Evolutionary conservation across 371 early-diverging fungal species (phyloP), one percentile per base, ranked within the genome.

Genomic region (Funneliformis caledonium): DNA sequence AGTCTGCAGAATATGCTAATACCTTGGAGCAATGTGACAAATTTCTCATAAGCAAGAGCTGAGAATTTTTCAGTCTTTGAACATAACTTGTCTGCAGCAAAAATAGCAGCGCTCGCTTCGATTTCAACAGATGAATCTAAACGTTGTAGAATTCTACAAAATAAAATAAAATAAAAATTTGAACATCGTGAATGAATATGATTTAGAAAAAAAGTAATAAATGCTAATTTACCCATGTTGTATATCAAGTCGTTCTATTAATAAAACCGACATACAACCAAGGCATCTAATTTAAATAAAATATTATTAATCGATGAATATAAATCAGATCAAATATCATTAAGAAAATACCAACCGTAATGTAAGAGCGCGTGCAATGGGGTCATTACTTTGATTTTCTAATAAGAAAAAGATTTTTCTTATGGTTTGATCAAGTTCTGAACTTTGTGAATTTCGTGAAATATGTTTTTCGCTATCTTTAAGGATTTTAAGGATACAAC

Each of bases 311-410:
- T 52, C 2, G 22, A 72, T 72, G n/a, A 31, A 31, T 50, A 9
- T n/a, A n/a, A 16, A 11, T 45, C n/a, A 45, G 6, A 45, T 70
- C 26, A 62, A 26, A 19, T 16, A 4, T 19, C 33, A 62, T 59
- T 11, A 65, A 50, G 48, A 4, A 47, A 65, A 60, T 12, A 10
- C 22, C 45, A 68, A 70, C 70, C 80, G 70, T 42, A 79, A 26
- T 6, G 67, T 33, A 31, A 79, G 42, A 19, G 80, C n/a, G 9
- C 80, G 80, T 19, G 80, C 80, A 19, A 48, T 42, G 3, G 80
- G 70, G 47, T 79, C 80, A 70, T 69, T 79, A 22, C 72, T 79
- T 70, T 70, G 80, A 19, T 79, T 79, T 52, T 65, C 80, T n/a
- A 79, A 61, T 42, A 70, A 50, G 26, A 31, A 72, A 52, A 72